Base-by-base conservation (phyloP, 208 protist species). In the Acanthamoeba lenticulata region DNA sequence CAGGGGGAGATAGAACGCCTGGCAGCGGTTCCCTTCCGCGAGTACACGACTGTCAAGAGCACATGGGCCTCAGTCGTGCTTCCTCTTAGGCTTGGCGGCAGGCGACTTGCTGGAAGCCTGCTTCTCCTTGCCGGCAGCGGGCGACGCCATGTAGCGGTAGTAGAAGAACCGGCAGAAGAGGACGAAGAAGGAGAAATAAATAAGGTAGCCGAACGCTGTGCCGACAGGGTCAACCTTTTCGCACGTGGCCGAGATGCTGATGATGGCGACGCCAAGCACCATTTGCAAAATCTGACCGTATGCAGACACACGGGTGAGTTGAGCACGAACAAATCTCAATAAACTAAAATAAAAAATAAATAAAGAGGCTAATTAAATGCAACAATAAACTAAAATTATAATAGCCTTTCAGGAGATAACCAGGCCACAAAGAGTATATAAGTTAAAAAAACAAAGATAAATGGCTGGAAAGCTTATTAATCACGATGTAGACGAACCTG, bases 171-270 rank as follows among this genome's bases (percentile, higher is more conserved):
- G 88, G 62, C 94, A 93, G 95, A 99, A 99, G 92, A 99, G 97
- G 24, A 96, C 57, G 94, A 98, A 98, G 96, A 99, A 99, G n/a
- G 96, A 98, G 49, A 96, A 77, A 96, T 99, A 99, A 98, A 99
- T 99, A 57, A 96, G 95, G 32, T 98, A 79, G 49, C 96, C 97
- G 44, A 95, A 94, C 32, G 95, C 95, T 81, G 95, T 95, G 21
- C 96, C 96, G 34, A 97, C 94, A 74, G 97, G 98, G 19, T 93
- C 79, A 29, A 42, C 57, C 42, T 77, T 55, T 29, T 88, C 62
- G 15, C 97, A 97, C n/a, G 90, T 40, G 17, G 85, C n/a, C 32
- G 24, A 40, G 65, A 60, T 72, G 47, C 52, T 42, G n/a, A 97
- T 97, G 36, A 99, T 95, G 34, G 93, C 96, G 83, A 97, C 97